Base-by-base conservation (phyloP, 805 yeast genomes). In the Candida endomychidarum region DNA sequence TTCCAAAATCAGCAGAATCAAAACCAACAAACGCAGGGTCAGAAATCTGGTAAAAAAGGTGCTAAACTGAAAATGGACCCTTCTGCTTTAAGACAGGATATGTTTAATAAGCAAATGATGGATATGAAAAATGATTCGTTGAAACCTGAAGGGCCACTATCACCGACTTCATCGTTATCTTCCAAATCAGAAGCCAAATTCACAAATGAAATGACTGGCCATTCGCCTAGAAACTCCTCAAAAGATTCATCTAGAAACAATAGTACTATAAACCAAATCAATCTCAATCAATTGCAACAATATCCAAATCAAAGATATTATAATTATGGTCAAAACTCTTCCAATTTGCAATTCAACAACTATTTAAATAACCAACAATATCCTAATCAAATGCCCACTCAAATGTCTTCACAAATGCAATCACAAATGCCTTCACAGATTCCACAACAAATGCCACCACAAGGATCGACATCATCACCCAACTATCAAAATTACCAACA, bases 131-230 rank as follows among this genome's bases (percentile, higher is more conserved):
- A 30, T 8, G 45, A 37, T 27, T 30, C 25, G 18, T 35, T 25
- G 9, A 45, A 46, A 38, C 35, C 40, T 10, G 36, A 38, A 7
- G 42, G 47, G 7, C 61, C 55, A 12, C 35, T 63, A 8, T 63
- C 70, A 4, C 69, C 71, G 1, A 56, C 67, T 1, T 62, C 70
- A 4, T 64, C 71, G 0, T 43, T 61, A 43, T 62, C 70, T 2
- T 60, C 68, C 6, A 57, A 54, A 30, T 47, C 60, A 11, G 61
- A 67, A 2, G 48, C 42, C 4, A 59, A 57, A 37, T 50, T 51
- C 10, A 72, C 24, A 6, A 20, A 26, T 3, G 35, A 32, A 11
- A 12, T 32, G 15, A 22, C 35, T 3, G 26, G 18, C 10, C 35
- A 18, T 21, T 32, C 26, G 8, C 35, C 35, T 2, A 22, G 15